Evolutionary conservation across 768 basidiomycete genomes (phyloP).

Genomic region (Mycena filopes): DNA sequence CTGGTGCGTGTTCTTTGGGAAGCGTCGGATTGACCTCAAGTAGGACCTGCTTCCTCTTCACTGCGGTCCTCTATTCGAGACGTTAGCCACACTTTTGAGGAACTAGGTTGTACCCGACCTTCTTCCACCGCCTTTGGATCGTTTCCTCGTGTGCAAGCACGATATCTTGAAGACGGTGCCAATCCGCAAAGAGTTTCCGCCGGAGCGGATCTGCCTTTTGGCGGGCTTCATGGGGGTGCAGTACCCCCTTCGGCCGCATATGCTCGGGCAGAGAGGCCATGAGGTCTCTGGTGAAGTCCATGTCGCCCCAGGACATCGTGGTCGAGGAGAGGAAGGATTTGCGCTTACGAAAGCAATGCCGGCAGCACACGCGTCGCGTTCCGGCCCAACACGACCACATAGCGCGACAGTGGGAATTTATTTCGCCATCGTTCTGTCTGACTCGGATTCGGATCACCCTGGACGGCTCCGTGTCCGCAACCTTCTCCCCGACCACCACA

Average conservation of each 20-base stretch:
- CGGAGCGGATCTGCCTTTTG: slow-evolving; percentile 5
- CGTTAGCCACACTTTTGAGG: background rate
- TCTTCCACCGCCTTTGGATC: slow-evolving; percentile 26
- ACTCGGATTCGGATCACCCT: too few species aligned
- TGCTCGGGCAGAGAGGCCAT: background rate
- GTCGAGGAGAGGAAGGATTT: too few species aligned
- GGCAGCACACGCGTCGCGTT: too few species aligned
- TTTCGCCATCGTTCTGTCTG: too few species aligned
- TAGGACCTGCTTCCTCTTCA: slow-evolving; percentile 3
- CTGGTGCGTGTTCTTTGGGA: slow-evolving; percentile 11
- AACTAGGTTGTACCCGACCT: too few species aligned
- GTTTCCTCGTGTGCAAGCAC: slow-evolving; percentile 19
- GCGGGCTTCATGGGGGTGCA: background rate
- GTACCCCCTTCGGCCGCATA: slow-evolving; percentile 7
- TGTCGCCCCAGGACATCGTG: too few species aligned
- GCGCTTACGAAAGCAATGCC: too few species aligned
- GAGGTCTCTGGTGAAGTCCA: too few species aligned
- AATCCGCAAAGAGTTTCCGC: background rate
- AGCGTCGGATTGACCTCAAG: slow-evolving; percentile 1
- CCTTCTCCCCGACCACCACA: too few species aligned
- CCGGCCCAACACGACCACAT: too few species aligned
- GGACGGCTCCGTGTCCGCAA: too few species aligned
- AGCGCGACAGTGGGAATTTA: too few species aligned
- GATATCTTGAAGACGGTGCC: background rate
- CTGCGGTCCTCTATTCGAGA: background rate